Evolutionary conservation across 441 rosid species (phyloP), one percentile per base, ranked within the genome.

Genomic region (Jatropha podagrica): DNA sequence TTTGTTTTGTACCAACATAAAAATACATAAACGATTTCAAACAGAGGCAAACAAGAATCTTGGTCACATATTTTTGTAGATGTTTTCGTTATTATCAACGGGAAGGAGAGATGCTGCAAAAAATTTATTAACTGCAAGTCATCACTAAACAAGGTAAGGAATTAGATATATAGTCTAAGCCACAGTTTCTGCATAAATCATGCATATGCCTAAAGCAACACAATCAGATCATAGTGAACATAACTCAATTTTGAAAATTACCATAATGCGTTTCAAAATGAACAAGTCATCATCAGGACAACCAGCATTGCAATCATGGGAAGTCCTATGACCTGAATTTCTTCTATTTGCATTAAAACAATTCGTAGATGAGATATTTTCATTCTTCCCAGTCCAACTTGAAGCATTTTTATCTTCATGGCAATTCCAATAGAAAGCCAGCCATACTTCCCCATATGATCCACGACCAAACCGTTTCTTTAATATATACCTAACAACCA

Each of bases 401-500:
- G 93, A 84, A 81, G 78, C 77, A 48, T 86, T 85, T 65, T 41
- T 74, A 61, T 84, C 88, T 79, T 84, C 78, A 74, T 89, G 83
- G 80, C 95, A 95, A 81, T 90, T 86, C 98, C 97, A 91, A 75
- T 88, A 88, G 86, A 90, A 86, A 67, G 96, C 97, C 81, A 95
- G 82, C 99, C 99, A 95, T 49, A 95, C 99, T 85, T 95, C 99
- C 72, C 97, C 99, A 77, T 92, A 91, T 74, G 97, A 88, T 82
- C 99, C 99, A 27, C 90, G 98, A 64, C 95, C 99, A 87, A 86
- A 92, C 80, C 92, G 87, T 85, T 86, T 95, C 91, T 91, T 93
- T 71, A 95, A 84, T 66, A 85, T 84, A 83, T 95, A 95, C 83
- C 99, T 95, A 83, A 65, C 48, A 70, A 83, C 63, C 76, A 82